Conservation (phyloP, 2,329 filamentous ascomycete genomes). For the Paraphoma chrysanthemicola region DNA sequence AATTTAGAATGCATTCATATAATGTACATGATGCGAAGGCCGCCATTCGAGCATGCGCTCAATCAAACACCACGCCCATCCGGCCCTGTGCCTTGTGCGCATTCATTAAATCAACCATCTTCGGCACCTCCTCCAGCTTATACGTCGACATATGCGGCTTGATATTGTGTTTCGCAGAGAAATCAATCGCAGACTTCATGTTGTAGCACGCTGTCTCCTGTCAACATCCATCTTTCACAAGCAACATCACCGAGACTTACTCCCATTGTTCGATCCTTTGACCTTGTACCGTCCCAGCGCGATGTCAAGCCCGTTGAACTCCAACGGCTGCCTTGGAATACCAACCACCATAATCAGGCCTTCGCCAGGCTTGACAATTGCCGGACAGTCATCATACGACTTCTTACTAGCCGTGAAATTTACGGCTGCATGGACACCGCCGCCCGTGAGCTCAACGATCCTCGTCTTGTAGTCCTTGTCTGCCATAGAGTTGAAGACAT, state of each 20-base stretch:
- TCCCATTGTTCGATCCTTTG: slow-evolving; percentile 43
- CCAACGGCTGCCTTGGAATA: slow-evolving; percentile 38
- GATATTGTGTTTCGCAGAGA: slow-evolving; percentile 42
- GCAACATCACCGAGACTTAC: slow-evolving; percentile 21
- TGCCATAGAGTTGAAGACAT: slow-evolving; percentile 38
- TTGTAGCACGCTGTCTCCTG: slow-evolving; percentile 51
- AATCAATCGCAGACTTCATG: slow-evolving; percentile 42
- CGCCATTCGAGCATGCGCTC: neutral
- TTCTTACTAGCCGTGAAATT: slow-evolving; percentile 43
- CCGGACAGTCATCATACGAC: slow-evolving; percentile 42
- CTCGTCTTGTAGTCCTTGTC: slow-evolving; percentile 39
- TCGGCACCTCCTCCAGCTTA: slow-evolving; percentile 40
- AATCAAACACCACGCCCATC: slow-evolving; percentile 41
- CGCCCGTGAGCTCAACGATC: slow-evolving; percentile 35
- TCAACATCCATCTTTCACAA: neutral
- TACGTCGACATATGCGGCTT: slow-evolving; percentile 37
- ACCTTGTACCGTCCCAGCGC: slow-evolving; percentile 34
- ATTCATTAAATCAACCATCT: slow-evolving; percentile 46
- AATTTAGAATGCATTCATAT: neutral
- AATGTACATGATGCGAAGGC: neutral
- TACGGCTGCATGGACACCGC: slow-evolving; percentile 39
- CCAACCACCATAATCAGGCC: slow-evolving; percentile 46
- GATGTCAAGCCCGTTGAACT: slow-evolving; percentile 43
- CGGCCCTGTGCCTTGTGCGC: slow-evolving; percentile 37
- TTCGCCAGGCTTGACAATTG: slow-evolving; percentile 36